These are phyloP conservation scores for Abrus precatorius DNA, from an alignment of 306 rosid genomes.

Conservation along the genomic window DNA sequence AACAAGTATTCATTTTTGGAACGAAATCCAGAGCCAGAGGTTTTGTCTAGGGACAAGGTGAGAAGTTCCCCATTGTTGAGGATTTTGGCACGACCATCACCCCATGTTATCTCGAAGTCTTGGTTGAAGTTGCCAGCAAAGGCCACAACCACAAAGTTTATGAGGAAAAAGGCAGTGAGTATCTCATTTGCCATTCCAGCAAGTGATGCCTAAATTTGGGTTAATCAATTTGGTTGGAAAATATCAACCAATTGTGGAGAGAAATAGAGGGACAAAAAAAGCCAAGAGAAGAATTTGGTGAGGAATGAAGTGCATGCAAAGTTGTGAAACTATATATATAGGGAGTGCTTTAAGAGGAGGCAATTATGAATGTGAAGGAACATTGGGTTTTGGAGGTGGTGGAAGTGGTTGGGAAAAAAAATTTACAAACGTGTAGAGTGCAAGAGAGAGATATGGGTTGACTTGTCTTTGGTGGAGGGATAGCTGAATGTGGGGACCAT, in stretches of 20 bases:
- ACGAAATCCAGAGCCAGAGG: slow-evolving; percentile 65
- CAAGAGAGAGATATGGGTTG: slow-evolving; percentile 47
- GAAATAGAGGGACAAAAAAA: background rate
- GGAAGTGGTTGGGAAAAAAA: slow-evolving; percentile 57
- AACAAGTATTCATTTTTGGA: slow-evolving; percentile 61
- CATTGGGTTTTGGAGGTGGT: slow-evolving; percentile 37
- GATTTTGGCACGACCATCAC: slow-evolving; percentile 65
- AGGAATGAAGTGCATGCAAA: slow-evolving; percentile 51
- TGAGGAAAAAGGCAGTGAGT: slow-evolving; percentile 24
- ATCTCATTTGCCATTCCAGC: slow-evolving; percentile 42
- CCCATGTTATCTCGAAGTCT: slow-evolving; percentile 70
- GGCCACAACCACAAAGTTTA: slow-evolving; percentile 17
- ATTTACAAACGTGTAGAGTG: slow-evolving; percentile 42
- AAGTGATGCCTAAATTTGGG: slow-evolving; percentile 18
- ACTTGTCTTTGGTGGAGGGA: slow-evolving; percentile 49
- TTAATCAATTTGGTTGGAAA: slow-evolving; percentile 7
- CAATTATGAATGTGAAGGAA: slow-evolving; percentile 40
- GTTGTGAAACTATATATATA: slow-evolving; percentile 50
- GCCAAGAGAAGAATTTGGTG: slow-evolving; percentile 36
- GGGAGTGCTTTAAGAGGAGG: slow-evolving; percentile 4
- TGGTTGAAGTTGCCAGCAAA: slow-evolving; percentile 60
- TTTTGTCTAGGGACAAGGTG: slow-evolving; percentile 60
- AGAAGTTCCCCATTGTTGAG: slow-evolving; percentile 55
- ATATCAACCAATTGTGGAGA: slow-evolving; percentile 2
- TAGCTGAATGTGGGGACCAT: slow-evolving; percentile 44